Base-by-base conservation (phyloP, 768 basidiomycete species). In the Leccinum barrowsii region DNA sequence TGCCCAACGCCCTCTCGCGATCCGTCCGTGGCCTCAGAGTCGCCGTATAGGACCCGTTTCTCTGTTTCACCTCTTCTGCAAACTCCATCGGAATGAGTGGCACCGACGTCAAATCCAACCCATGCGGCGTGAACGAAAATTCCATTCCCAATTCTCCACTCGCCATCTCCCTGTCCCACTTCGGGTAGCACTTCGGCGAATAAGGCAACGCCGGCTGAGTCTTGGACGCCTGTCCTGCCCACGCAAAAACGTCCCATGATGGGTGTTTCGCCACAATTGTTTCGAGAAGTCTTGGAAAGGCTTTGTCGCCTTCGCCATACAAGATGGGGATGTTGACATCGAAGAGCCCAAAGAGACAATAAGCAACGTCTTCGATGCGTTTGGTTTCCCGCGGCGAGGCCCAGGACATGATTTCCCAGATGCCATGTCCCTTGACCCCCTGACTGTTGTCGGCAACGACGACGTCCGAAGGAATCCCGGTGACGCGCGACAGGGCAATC, bases 251-350 rank as follows among this genome's bases (percentile, higher is more conserved):
- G 22, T 71, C 69, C 71, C 69, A 72, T 0, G 42, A 15, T 13
- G 34, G 59, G 3, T 49, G 22, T 19, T 55, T 50, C 8, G 26
- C 44, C 19, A 59, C 28, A 19, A 73, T 60, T 5, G 58, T 61
- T 28, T 64, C 59, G n/a, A 68, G 42, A 4, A 73, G 61, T 48
- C 67, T 61, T 28, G 61, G 64, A 46, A 73, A 74, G 0, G 72
- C 72, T 19, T 48, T 66, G 21, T 62, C 63, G 7, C 72, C 73
- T 24, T 73, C 73, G 11, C 72, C 73, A 35, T 73, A 73, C 32
- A 60, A 49, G 42, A 73, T 57, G 5, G 62, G 50, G 17, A 65
- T 54, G 52, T 57, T 54, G 35, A 72, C 59, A 28, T 63, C 52
- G 17, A 73, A 70, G 30, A 73, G 52, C 17, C 72, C 73, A 10